Evolutionary conservation across 768 basidiomycete genomes (phyloP).

Genomic region (Boletus rubescentipes): DNA sequence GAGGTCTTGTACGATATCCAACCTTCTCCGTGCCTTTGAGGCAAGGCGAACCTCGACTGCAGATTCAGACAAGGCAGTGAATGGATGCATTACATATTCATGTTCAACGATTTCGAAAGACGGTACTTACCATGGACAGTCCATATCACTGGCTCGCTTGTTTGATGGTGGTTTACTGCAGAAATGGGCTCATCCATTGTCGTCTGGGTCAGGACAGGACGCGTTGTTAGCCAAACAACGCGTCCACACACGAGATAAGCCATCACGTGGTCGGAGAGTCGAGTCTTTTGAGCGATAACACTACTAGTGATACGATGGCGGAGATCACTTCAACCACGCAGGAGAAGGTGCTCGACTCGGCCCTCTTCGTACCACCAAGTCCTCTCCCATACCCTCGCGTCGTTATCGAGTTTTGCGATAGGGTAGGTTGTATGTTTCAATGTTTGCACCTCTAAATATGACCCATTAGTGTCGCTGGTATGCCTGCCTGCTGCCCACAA

Average conservation of each 20-base stretch:
- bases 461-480: conserved; percentile 74
- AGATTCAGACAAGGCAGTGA: neutral
- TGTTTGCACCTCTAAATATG: conserved; percentile 2
- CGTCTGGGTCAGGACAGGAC: conserved; percentile 13
- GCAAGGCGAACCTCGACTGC: conserved; percentile 84
- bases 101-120: neutral
- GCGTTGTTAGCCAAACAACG: conserved; percentile 44
- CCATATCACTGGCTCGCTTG: conserved; percentile 42
- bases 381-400: conserved; percentile 52
- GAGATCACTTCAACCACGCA: conserved; percentile 12
- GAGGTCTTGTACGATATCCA: conserved; percentile 69
- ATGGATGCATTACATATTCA: neutral
- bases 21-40: conserved; percentile 63
- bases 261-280: conserved; percentile 32
- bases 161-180: neutral
- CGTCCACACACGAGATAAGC: conserved; percentile 41
- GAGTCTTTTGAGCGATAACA: too few species aligned
- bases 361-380: conserved; percentile 57
- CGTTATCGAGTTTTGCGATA: conserved; percentile 91
- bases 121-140: conserved; percentile 59
- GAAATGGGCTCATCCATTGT: conserved; percentile 12
- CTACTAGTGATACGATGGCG: conserved; percentile 19
- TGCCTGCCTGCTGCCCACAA: conserved; percentile 18
- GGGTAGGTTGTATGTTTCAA: conserved; percentile 44
- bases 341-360: conserved; percentile 38